Evolutionary conservation across 2,329 filamentous ascomycete species (phyloP), one percentile per base, ranked within the genome.

Genomic region (Zymoseptoria passerinii): DNA sequence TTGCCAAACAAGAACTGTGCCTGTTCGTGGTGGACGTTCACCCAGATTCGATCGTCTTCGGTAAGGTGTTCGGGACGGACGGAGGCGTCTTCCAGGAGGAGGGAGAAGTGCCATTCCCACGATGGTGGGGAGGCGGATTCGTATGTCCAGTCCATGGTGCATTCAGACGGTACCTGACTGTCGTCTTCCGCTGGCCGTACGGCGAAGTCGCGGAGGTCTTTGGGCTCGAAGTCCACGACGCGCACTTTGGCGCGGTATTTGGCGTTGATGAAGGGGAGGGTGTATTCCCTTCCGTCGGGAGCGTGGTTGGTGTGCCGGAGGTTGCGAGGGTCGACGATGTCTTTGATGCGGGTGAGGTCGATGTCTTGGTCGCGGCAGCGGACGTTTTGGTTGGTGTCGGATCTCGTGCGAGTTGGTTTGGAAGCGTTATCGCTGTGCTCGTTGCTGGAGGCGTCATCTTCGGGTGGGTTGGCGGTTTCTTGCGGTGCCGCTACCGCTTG

Each of bases 101-200:
- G 78, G 20, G 82, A 83, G 72, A 96, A 96, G 13, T 83, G 81
- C 92, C 92, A 96, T 71, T 94, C 85, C 88, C 90, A 96, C 7
- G 61, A 72, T 62, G 55, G 65, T 50, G 50, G 55, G 23, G 54
- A 68, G 28, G 70, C 70, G 10, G 40, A 52, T 19, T 57, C 56
- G 35, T 54, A 28, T 9, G 58, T 58, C 5, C 53, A 50, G 35
- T 44, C 53, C 53, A 48, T 52, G n/a, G 50, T 58, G 35, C 9
- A 27, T 23, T 18, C 51, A 9, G 23, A 53, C 28, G 18, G 49
- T 28, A 3, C 13, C 5, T 44, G 35, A 44, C 35, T 44, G 10
- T 50, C 53, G 16, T 57, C 54, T 35, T 51, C 35, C 13, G 58
- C 57, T 3, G 55, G 52, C 71, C 49, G 77, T 67, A 69, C 68